Base-by-base conservation (phyloP, 805 yeast species). In the Metschnikowia drakensbergensis region DNA sequence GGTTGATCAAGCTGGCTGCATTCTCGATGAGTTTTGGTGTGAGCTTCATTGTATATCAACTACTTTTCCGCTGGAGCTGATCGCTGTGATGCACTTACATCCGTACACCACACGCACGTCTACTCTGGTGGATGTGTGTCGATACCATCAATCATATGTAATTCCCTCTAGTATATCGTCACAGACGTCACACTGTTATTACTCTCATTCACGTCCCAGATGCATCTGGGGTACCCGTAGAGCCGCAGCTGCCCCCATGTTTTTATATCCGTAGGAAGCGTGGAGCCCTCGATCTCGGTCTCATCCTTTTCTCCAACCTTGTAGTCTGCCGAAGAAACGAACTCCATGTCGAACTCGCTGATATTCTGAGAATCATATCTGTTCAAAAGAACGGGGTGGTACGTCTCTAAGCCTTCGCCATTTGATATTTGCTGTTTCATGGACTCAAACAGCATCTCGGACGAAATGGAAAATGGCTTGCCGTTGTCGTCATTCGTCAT, bases 181-280 rank as follows among this genome's bases (percentile, higher is more conserved):
- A 72, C 62, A 7, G 71, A 56, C 28, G 72, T 58, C 26, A 70
- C 64, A 41, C 69, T 66, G 5, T 68, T 67, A 47, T 61, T 65
- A 37, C 67, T 62, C 49, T 69, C 68, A 9, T 72, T 58, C 17
- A 73, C 77, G 46, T 76, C 80, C 67, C 72, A 69, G 6, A 75
- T 70, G 47, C 75, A 63, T 45, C 69, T 46, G 41, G 65, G 55
- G 46, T 59, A 65, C n/a, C 77, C 75, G 52, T 71, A 69, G 39
- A 74, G 52, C 46, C 66, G 66, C 32, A 70, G 66, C 58, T 71
- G 76, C 31, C 76, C 76, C 76, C 77, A 71, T 3, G 66, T 66
- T 48, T 64, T 66, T 26, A 58, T 58, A 41, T 62, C 63, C 10
- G 45, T 47, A 7, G 51, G 41, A 23, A 43, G 38, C 25, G 34